phyloP scores from a whole-genome alignment of 352 stramenopile genomes.

The Elongisporangium prolatum region DNA sequence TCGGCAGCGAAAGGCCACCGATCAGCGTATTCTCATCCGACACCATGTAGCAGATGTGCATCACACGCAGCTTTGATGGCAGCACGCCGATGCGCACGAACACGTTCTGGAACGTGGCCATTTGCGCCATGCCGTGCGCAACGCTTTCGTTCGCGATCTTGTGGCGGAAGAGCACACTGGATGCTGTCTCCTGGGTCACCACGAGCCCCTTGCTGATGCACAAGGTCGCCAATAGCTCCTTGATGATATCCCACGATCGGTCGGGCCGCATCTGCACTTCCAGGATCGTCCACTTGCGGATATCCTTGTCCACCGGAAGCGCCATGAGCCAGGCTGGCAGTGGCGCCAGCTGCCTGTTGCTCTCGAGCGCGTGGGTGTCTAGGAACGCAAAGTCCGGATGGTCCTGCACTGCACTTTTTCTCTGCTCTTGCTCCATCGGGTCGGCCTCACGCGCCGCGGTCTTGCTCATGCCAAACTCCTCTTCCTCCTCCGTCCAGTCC shows the following conservation, averaged over 20 bases:
- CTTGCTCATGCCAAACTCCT: constrained; percentile 71
- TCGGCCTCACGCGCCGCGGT: constrained; percentile 47
- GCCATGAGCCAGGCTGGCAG: constrained; percentile 49
- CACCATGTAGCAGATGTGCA: constrained; percentile 64
- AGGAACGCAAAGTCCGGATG: constrained; percentile 71
- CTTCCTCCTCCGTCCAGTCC: constrained; percentile 34
- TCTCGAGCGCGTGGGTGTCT: constrained; percentile 15
- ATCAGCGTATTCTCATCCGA: constrained; percentile 65
- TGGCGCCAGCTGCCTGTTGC: constrained; percentile 15
- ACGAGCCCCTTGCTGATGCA: constrained; percentile 76
- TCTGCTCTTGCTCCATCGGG: constrained; percentile 53
- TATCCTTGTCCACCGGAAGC: constrained; percentile 58
- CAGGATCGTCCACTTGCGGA: constrained; percentile 62
- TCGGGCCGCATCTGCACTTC: constrained; percentile 68
- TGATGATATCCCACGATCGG: constrained; percentile 67
- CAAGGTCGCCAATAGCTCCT: constrained; percentile 71
- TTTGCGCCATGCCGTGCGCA: constrained; percentile 61
- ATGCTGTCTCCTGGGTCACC: constrained; percentile 41
- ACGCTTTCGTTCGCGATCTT: constrained; percentile 55
- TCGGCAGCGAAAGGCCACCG: constrained; percentile 23
- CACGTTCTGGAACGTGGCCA: constrained; percentile 56
- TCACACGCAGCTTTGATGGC: constrained; percentile 67
- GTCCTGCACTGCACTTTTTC: constrained; percentile 43
- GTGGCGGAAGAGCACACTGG: constrained; percentile 71
- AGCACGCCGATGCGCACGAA: constrained; percentile 60